These are phyloP conservation scores for Prunella vulgaris DNA, from an alignment of 257 asterid species.

Conservation along the genomic window DNA sequence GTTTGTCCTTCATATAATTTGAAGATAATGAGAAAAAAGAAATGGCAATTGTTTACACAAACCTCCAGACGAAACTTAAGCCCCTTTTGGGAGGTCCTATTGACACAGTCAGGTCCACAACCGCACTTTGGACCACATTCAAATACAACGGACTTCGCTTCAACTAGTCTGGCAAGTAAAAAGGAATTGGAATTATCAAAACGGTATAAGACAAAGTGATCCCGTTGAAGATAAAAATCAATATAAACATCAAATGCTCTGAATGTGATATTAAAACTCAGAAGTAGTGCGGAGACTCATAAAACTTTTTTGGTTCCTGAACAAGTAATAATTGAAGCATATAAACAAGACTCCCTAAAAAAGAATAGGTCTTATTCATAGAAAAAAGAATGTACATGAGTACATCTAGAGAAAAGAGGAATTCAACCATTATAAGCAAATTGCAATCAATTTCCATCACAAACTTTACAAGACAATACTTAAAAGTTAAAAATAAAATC, in stretches of 20 bases:
- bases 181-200: background rate
- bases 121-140: conserved; percentile 80
- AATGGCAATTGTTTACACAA: background rate
- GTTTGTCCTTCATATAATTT: background rate
- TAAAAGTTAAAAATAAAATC: background rate
- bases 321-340: too few species aligned
- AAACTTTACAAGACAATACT: background rate
- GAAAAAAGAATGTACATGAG: too few species aligned
- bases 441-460: background rate
- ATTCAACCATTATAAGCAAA: too few species aligned
- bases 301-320: background rate
- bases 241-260: background rate
- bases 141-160: conserved; percentile 76
- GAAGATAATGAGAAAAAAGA: background rate
- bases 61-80: conserved; percentile 65
- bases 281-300: background rate
- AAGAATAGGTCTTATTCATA: too few species aligned
- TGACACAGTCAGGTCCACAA: conserved; percentile 69
- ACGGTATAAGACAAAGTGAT: too few species aligned
- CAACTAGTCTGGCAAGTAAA: conserved; percentile 38
- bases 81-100: conserved; percentile 60
- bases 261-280: background rate
- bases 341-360: too few species aligned
- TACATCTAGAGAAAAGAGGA: too few species aligned
- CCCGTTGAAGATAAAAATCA: too few species aligned